phyloP scores from a whole-genome alignment of 805 yeast species.

The Pichia scutulata region DNA sequence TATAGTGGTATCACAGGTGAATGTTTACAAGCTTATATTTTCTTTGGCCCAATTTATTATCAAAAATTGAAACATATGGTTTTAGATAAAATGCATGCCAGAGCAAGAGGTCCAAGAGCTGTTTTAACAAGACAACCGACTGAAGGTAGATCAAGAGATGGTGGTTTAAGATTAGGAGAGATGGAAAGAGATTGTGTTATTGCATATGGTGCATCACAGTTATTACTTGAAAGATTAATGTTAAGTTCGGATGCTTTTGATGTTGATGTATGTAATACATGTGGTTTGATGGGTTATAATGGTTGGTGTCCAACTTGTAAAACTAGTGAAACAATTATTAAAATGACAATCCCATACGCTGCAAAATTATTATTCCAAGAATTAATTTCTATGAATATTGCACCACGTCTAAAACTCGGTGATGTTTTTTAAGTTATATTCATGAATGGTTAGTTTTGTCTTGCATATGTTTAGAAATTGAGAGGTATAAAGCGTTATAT shows the following conservation, averaged over 20 bases:
- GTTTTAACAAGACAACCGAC: constrained; percentile 97
- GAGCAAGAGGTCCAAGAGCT: constrained; percentile 98
- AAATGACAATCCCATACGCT: constrained; percentile 98
- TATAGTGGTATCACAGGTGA: constrained; percentile 98
- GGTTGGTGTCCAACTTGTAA: constrained; percentile 98
- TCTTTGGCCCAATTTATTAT: constrained; percentile 97
- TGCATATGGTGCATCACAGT: constrained; percentile 97
- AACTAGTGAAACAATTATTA: constrained; percentile 75
- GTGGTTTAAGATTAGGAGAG: constrained; percentile 97
- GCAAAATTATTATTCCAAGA: constrained; percentile 97
- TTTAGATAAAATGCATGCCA: constrained; percentile 97
- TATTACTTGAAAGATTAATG: constrained; percentile 90
- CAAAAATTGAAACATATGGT: constrained; percentile 99
- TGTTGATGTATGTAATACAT: constrained; percentile 85
- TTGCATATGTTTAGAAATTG: not conserved
- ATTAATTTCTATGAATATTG: constrained; percentile 95
- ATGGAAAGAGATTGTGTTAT: constrained; percentile 99
- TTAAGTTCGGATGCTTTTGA: constrained; percentile 96
- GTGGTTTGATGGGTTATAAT: constrained; percentile 96
- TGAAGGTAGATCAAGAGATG: constrained; percentile 98
- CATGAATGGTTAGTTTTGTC: not conserved
- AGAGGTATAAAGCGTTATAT: not conserved
- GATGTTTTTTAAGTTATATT: constrained; percentile 54
- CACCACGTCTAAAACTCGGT: constrained; percentile 85
- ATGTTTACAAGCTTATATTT: constrained; percentile 92